Evolutionary conservation across 148 eudicot species (phyloP), one percentile per base, ranked within the genome.

Genomic region (Rhododendron vialii): DNA sequence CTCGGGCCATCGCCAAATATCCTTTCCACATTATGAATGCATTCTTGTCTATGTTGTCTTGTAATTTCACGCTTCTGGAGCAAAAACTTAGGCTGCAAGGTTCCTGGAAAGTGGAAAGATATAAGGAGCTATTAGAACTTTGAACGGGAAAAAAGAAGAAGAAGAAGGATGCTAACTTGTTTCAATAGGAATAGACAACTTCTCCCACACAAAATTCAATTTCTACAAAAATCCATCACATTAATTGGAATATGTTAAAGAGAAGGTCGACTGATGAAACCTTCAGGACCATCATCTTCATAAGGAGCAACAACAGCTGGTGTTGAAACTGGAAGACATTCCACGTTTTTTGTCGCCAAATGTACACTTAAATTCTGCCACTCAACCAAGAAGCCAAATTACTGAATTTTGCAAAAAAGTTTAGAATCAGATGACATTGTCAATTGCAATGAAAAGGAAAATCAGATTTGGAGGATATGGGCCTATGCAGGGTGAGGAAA

Each of bases 261-360:
- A 69, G 76, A 41, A n/a, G 12, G 24, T 81, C 30, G 36, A 33
- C 80, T 13, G 67, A 77, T 43, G 17, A 78, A 82, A 91, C 92
- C 93, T 86, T 89, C 91, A 84, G 84, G 48, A 81, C 90, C 91
- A 73, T 85, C 84, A 78, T 86, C 82, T 82, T 86, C 88, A 67
- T 88, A 90, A 81, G 96, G 91, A 87, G 96, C 93, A 85, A 98
- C 89, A 85, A 93, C 93, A 67, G 99, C 96, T 11, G 95, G 96
- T 35, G 98, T 90, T 51, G 93, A 93, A 88, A 98, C 91, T 28
- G 94, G 90, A 85, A 76, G 82, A 88, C 61, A 95, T 65, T 48
- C 86, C 67, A 95, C 91, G 83, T 90, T 85, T 76, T 89, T 91
- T 86, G 88, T 85, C 33, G 80, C 88, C 88, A 95, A 89, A 85